These are phyloP conservation scores for Juglanconis oblonga DNA, from an alignment of 2,329 filamentous ascomycete species.

Conservation along the genomic window DNA sequence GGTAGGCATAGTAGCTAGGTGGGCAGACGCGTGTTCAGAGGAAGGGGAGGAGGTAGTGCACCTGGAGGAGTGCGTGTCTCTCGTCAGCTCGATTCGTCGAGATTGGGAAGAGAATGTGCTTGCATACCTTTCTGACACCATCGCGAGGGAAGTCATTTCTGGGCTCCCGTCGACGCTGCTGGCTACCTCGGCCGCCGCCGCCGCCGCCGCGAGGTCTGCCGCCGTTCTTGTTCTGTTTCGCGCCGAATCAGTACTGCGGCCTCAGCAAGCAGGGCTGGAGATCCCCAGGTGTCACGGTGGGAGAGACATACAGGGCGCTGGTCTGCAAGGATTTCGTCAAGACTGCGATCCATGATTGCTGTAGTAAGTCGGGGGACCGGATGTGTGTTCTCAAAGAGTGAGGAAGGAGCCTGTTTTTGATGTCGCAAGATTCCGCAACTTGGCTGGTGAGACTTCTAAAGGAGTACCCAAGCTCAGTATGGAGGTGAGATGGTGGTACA, in stretches of 20 bases:
- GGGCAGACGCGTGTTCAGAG: conserved; percentile 21
- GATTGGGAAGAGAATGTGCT: background rate
- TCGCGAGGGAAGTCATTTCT: conserved; percentile 64
- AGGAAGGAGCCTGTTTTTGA: background rate
- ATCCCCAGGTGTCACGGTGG: background rate
- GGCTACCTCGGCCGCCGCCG: conserved; percentile 26
- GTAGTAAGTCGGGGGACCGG: background rate
- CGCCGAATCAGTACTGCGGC: conserved; percentile 8
- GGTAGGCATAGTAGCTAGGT: conserved; percentile 4
- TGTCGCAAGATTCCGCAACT: background rate
- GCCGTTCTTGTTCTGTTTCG: conserved; percentile 21
- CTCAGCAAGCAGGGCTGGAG: background rate
- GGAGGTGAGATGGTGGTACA: background rate
- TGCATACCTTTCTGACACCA: conserved; percentile 81
- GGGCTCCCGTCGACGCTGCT: conserved; percentile 29
- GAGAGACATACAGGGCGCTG: conserved; percentile 26
- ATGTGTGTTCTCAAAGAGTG: background rate
- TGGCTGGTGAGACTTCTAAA: background rate
- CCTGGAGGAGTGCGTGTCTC: conserved; percentile 16
- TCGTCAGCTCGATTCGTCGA: conserved; percentile 2
- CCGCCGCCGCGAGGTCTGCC: conserved; percentile 22
- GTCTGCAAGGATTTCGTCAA: conserved; percentile 56
- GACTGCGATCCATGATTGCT: conserved; percentile 46
- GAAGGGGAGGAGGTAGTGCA: conserved; percentile 29
- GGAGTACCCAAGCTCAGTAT: background rate